Conservation (phyloP, 495 filamentous ascomycete genomes). For the Lophium mytilinum region DNA sequence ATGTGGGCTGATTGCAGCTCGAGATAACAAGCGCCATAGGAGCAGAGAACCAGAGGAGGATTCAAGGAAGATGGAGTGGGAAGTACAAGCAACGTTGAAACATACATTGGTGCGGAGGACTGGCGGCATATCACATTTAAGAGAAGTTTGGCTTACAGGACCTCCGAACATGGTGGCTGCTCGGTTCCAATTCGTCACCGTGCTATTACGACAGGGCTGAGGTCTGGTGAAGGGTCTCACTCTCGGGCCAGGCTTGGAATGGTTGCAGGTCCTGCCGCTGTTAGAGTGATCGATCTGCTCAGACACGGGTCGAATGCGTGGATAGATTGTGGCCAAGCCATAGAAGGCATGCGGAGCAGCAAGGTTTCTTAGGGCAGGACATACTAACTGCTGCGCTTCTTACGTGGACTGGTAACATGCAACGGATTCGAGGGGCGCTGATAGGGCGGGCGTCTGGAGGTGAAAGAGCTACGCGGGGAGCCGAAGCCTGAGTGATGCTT, state of each 20-base stretch:
- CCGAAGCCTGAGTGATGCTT: not conserved
- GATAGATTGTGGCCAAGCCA: not conserved
- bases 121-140: not conserved
- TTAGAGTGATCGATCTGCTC: not conserved
- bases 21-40: not conserved
- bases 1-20: not conserved
- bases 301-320: not conserved
- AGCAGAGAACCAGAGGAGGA: not conserved
- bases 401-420: not conserved
- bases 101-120: not conserved
- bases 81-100: not conserved
- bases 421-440: not conserved
- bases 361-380: not conserved
- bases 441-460: not conserved
- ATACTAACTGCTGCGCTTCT: not conserved
- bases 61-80: not conserved
- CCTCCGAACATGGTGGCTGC: not conserved
- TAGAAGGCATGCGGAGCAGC: not conserved
- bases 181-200: not conserved
- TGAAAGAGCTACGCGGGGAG: not conserved
- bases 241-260: not conserved
- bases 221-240: no score
- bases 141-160: constrained; percentile 1
- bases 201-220: not conserved
- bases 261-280: not conserved